Conservation (phyloP, 2,329 filamentous ascomycete genomes). For the Nothomitra cinnamomea region DNA sequence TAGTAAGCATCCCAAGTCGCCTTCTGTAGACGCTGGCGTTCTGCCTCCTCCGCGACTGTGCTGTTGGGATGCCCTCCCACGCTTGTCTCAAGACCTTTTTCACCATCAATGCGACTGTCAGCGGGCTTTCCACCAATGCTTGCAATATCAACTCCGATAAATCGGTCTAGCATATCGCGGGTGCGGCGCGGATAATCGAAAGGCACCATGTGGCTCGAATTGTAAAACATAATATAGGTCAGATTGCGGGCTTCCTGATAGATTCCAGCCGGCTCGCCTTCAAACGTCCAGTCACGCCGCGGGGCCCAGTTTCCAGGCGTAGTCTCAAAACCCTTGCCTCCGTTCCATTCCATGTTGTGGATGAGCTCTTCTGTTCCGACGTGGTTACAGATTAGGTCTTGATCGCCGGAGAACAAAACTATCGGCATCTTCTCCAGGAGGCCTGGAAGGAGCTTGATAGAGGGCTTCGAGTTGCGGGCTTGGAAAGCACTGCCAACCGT, state of each 20-base stretch:
- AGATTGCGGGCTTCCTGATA: constrained; percentile 92
- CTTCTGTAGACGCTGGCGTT: constrained; percentile 58
- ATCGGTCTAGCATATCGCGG: constrained; percentile 92
- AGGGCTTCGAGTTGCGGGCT: constrained; percentile 52
- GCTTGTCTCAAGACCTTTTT: constrained; percentile 61
- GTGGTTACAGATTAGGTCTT: constrained; percentile 96
- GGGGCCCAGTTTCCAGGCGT: constrained; percentile 79
- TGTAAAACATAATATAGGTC: constrained; percentile 90
- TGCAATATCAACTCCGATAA: constrained; percentile 83
- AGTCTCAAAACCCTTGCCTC: constrained; percentile 76
- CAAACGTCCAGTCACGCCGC: constrained; percentile 87
- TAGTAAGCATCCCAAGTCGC: constrained; percentile 83
- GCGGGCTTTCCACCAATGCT: constrained; percentile 67
- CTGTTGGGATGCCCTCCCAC: constrained; percentile 59
- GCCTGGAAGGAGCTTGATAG: constrained; percentile 57
- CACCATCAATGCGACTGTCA: constrained; percentile 70
- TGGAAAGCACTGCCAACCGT: constrained; percentile 58
- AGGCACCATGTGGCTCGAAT: constrained; percentile 95
- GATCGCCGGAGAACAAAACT: constrained; percentile 79
- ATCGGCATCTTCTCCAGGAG: constrained; percentile 63
- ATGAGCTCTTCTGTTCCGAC: constrained; percentile 85
- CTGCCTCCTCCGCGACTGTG: constrained; percentile 47
- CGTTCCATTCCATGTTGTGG: constrained; percentile 80
- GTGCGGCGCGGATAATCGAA: constrained; percentile 78
- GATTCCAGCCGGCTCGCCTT: constrained; percentile 71